A percentile compares a stretch with the other conserved stretches of the same genome.
phyloP scores from a whole-genome alignment of 768 basidiomycete genomes.

The Naganishia vishniacii region DNA sequence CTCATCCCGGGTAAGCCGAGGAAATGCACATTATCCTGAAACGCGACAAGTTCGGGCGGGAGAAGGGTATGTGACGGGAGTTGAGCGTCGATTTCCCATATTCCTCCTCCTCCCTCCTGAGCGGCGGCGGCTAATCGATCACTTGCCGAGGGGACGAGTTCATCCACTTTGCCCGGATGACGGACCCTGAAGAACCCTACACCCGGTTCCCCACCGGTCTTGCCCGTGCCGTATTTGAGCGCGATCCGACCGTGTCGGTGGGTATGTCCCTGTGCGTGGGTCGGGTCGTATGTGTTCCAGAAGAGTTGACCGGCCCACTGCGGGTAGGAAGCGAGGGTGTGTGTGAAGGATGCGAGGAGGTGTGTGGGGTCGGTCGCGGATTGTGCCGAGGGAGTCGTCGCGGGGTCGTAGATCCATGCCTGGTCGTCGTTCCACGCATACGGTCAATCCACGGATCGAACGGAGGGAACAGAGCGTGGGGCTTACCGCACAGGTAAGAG shows the following conservation, averaged over 20 bases:
- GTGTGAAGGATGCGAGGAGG: neutral
- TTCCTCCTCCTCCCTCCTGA: no score
- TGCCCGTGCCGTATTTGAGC: slow-evolving; percentile 5
- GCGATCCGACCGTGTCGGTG: slow-evolving; percentile 16
- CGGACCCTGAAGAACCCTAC: neutral
- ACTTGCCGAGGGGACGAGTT: neutral
- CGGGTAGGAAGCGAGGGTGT: slow-evolving; percentile 2
- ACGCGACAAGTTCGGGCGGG: neutral
- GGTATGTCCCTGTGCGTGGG: neutral
- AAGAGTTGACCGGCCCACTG: slow-evolving; percentile 13
- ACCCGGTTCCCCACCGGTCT: neutral
- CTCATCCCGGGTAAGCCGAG: slow-evolving; percentile 1
- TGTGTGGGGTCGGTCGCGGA: slow-evolving; percentile 1
- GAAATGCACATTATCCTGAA: neutral
- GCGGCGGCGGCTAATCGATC: neutral
- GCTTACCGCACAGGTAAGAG: slow-evolving; percentile 17
- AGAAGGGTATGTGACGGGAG: slow-evolving; percentile 2
- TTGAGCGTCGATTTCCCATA: slow-evolving; percentile 2
- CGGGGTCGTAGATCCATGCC: slow-evolving; percentile 17
- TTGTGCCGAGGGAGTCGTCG: neutral
- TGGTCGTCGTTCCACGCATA: neutral
- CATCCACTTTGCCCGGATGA: neutral
- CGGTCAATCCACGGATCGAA: neutral
- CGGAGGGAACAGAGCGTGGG: neutral
- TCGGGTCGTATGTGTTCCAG: slow-evolving; percentile 18